phyloP scores from a whole-genome alignment of 2,329 filamentous ascomycete genomes.

The Stenocarpella maydis region DNA sequence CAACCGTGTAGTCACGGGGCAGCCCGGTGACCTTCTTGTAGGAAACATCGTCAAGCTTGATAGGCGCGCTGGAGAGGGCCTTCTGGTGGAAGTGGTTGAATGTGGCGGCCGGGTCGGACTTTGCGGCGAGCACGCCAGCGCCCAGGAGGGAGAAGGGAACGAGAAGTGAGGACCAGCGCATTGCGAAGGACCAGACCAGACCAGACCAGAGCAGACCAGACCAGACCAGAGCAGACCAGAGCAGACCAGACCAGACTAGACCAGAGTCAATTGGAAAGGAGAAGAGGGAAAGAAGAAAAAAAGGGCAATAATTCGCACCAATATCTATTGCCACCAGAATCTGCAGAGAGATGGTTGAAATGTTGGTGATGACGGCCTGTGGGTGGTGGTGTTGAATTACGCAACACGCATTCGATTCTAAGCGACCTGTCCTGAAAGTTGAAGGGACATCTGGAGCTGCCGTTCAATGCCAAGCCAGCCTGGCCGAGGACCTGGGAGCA shows the following conservation, averaged over 20 bases:
- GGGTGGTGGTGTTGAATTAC: conserved; percentile 20
- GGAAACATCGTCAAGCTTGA: conserved; percentile 79
- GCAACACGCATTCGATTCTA: conserved; percentile 33
- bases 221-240: too few species aligned
- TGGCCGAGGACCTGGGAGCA: not conserved
- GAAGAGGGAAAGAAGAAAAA: not conserved
- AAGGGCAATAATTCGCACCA: not conserved
- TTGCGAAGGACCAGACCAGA: conserved; percentile 62
- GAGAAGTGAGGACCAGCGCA: conserved; percentile 73
- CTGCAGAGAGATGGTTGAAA: conserved; percentile 25
- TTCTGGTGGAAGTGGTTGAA: conserved; percentile 78
- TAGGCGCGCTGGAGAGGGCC: conserved; percentile 68
- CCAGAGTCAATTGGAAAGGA: conserved; percentile 1
- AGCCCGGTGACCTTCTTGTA: conserved; percentile 79
- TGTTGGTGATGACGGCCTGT: not conserved
- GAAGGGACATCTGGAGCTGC: conserved; percentile 18
- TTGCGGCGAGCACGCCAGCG: conserved; percentile 61
- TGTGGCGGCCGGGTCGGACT: conserved; percentile 64
- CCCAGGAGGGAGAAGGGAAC: conserved; percentile 70
- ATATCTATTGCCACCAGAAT: conserved; percentile 18
- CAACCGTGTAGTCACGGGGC: conserved; percentile 84
- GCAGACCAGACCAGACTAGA: too few species aligned
- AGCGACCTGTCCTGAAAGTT: conserved; percentile 41
- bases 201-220: too few species aligned
- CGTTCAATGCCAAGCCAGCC: conserved; percentile 9